Evolutionary conservation across 2,329 filamentous ascomycete genomes (phyloP), one percentile per base, ranked within the genome.

Genomic region (Coniochaeta sp.): DNA sequence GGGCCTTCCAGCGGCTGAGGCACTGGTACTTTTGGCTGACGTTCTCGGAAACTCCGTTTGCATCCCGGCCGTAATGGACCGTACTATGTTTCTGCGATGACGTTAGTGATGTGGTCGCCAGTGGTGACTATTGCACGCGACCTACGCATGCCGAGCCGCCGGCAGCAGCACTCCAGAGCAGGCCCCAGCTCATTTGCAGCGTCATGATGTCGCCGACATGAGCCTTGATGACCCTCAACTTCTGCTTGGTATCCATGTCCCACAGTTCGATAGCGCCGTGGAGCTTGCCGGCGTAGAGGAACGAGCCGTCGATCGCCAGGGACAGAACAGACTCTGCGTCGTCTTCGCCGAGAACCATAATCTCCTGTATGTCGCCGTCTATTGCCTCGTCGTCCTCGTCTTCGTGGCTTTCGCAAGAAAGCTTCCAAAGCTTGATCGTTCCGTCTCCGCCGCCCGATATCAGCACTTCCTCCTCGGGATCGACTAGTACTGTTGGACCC

Each of bases 391-490:
- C 72, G 5, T 76, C 75, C 14, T 78, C 76, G 2, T 75, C 74
- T 9, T 75, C 71, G 3, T 73, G 62, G 2, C 69, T 70, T 8
- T 67, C 64, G 7, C 69, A 65, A n/a, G 67, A 66, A 17, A 96
- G 80, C 58, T 83, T 84, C 95, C 95, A 99, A n/a, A 98, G 73
- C 73, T 96, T 96, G 70, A 99, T 93, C 0, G 89, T 90, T 0
- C 95, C 96, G 70, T 98, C 95, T 34, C 95, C 96, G 38, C 91
- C 93, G 9, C 93, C 95, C 0, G 93, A 96, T 34, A 99, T 85
- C 40, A 99, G 73, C 1, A 96, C 86, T 66, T 98, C 93, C 28
- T 89, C 86, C 1, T 90, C 86, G 0, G 84, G 79, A 7, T 88
- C 88, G 4, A 91, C 81, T 7, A 91, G 81, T 1, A 85, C 79